A percentile compares a stretch with the other conserved stretches of the same genome.
Conservation (phyloP, 768 basidiomycete species). For the Fomitopsis serialis region DNA sequence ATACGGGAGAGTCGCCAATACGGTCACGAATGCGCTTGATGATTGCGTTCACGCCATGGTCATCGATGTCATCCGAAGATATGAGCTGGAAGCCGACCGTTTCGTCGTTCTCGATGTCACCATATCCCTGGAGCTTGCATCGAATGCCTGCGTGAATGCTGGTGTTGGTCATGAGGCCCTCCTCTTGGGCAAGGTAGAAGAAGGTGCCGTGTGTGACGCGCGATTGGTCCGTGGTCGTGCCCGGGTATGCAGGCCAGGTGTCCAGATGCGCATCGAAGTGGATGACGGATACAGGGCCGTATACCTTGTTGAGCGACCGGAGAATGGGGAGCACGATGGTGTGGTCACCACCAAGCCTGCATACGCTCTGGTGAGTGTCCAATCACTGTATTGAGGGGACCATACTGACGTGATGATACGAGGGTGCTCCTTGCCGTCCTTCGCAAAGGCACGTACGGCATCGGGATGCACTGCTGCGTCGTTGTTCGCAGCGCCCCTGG, state of each 20-base stretch:
- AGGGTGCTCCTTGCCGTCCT: constrained; percentile 64
- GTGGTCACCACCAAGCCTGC: constrained; percentile 72
- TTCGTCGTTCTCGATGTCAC: constrained; percentile 64
- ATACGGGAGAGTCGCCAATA: constrained; percentile 71
- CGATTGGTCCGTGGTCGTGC: constrained; percentile 48
- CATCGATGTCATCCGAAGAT: constrained; percentile 79
- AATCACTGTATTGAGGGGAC: background rate
- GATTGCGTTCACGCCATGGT: constrained; percentile 66
- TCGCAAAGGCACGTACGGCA: constrained; percentile 33
- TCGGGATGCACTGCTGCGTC: constrained; percentile 1
- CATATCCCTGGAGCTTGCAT: constrained; percentile 62
- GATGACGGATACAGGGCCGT: constrained; percentile 78
- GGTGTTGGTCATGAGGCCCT: constrained; percentile 68
- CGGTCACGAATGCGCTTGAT: constrained; percentile 63
- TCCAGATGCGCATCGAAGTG: constrained; percentile 81
- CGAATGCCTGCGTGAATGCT: constrained; percentile 85
- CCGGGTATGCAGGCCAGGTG: constrained; percentile 46
- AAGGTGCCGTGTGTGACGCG: constrained; percentile 82
- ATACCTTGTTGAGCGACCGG: constrained; percentile 69
- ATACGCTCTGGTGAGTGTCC: background rate
- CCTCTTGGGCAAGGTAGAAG: constrained; percentile 74
- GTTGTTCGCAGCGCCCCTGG: constrained; percentile 39
- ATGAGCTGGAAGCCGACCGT: constrained; percentile 76
- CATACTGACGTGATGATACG: constrained; percentile 56
- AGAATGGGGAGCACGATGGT: constrained; percentile 86